These are phyloP conservation scores for Immersiella caudata DNA, from an alignment of 495 filamentous ascomycete genomes.

Conservation along the genomic window DNA sequence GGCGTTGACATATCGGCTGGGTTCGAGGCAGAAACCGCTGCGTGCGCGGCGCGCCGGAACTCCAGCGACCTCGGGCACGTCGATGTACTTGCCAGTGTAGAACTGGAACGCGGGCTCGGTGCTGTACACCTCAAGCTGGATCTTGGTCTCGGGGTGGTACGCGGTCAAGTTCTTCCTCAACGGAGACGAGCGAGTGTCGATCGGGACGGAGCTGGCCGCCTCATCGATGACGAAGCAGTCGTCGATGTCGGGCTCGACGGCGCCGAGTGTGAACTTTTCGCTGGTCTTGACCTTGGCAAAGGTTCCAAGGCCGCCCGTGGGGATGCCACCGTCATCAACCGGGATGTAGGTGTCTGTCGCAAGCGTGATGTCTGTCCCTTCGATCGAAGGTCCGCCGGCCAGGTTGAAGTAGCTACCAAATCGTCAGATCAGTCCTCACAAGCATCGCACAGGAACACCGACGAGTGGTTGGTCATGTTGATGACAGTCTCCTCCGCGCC, in stretches of 20 bases:
- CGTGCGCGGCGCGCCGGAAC: conserved; percentile 63
- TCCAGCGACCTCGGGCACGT: conserved; percentile 71
- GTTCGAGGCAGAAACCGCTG: conserved; percentile 87
- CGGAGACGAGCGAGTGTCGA: conserved; percentile 73
- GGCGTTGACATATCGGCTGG: conserved; percentile 86
- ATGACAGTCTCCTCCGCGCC: conserved; percentile 83
- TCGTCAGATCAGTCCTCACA: conserved; percentile 4
- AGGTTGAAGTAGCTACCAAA: conserved; percentile 86
- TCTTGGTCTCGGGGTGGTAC: conserved; percentile 66
- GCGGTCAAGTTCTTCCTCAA: conserved; percentile 68
- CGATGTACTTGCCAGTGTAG: conserved; percentile 84
- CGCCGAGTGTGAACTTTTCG: conserved; percentile 67
- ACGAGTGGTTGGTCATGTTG: conserved; percentile 96
- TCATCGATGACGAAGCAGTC: conserved; percentile 83
- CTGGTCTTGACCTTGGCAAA: conserved; percentile 66
- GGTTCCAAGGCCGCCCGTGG: conserved; percentile 56
- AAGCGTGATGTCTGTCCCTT: conserved; percentile 75
- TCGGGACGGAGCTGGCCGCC: conserved; percentile 59
- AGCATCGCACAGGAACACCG: conserved; percentile 28
- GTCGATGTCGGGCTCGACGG: conserved; percentile 74
- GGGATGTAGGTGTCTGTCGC: conserved; percentile 73
- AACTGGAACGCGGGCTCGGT: conserved; percentile 97
- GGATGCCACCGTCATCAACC: conserved; percentile 70
- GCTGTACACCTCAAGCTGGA: conserved; percentile 82
- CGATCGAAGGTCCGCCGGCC: conserved; percentile 64